Evolutionary conservation across 257 asterid species (phyloP).

Genomic region (Solanum sitiens): DNA sequence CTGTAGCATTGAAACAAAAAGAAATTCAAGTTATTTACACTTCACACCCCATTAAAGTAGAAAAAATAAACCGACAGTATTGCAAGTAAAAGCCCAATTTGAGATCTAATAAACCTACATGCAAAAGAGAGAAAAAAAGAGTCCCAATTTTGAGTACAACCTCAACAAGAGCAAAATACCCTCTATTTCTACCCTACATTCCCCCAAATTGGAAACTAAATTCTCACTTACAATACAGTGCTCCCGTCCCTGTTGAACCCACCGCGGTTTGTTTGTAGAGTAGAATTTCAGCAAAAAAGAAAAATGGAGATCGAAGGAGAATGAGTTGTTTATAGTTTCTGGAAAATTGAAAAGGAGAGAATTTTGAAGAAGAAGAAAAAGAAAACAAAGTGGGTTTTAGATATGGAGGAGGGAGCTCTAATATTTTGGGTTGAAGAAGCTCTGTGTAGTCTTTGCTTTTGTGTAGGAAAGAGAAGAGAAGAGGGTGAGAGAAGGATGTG

Average conservation of each 20-base stretch:
- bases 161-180: neutral
- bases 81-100: neutral
- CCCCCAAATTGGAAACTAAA: neutral
- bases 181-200: neutral
- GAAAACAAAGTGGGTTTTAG: neutral
- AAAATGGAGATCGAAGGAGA: neutral
- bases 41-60: neutral
- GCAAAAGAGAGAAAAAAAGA: neutral
- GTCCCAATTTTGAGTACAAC: neutral
- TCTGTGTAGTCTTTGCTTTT: neutral
- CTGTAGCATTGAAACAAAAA: conserved; percentile 1
- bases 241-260: neutral
- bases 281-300: neutral
- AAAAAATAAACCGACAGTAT: neutral
- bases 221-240: neutral
- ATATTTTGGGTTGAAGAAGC: neutral
- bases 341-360: neutral
- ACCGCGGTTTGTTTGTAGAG: neutral
- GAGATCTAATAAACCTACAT: conserved; percentile 1
- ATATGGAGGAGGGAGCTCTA: conserved; percentile 1
- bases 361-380: neutral
- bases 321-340: neutral
- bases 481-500: neutral
- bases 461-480: neutral
- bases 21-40: neutral